A percentile compares a stretch with the other conserved stretches of the same genome.
Conservation (phyloP, 306 rosid species). For the Begonia peltatifolia region DNA sequence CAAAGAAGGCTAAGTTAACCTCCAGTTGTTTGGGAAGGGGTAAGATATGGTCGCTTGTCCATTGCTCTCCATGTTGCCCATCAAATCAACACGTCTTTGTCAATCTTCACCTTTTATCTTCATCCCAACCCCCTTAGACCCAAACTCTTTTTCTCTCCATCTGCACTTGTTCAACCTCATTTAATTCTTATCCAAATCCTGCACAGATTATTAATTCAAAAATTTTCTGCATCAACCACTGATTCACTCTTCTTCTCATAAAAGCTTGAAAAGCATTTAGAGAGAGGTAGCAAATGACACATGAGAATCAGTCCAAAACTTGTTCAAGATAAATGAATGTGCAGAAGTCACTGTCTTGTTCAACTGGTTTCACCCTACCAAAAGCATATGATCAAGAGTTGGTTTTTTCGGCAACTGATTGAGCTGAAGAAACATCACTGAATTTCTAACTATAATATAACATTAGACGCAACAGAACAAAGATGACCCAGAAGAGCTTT, state of each 20-base stretch:
- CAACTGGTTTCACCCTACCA: background rate
- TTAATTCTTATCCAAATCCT: background rate
- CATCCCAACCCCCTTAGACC: background rate
- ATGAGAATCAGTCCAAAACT: background rate
- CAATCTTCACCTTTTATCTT: background rate
- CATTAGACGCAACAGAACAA: too few species aligned
- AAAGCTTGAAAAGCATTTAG: background rate
- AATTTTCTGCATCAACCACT: too few species aligned
- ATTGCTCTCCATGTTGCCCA: slow-evolving; percentile 3
- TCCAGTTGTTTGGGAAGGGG: slow-evolving; percentile 14
- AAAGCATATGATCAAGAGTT: background rate
- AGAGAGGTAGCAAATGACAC: background rate
- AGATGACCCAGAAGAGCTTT: too few species aligned
- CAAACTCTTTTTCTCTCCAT: slow-evolving; percentile 1
- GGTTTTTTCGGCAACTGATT: background rate
- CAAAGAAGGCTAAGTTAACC: slow-evolving; percentile 1
- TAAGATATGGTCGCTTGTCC: slow-evolving; percentile 35
- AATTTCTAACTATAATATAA: too few species aligned
- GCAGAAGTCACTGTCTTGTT: background rate
- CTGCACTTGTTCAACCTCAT: slow-evolving; percentile 2
- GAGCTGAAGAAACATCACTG: too few species aligned
- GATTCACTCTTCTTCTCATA: too few species aligned
- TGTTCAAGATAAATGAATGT: background rate
- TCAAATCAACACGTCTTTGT: slow-evolving; percentile 5
- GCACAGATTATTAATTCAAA: too few species aligned